phyloP scores from a whole-genome alignment of 2,329 filamentous ascomycete genomes.

The Ilyonectria robusta region DNA sequence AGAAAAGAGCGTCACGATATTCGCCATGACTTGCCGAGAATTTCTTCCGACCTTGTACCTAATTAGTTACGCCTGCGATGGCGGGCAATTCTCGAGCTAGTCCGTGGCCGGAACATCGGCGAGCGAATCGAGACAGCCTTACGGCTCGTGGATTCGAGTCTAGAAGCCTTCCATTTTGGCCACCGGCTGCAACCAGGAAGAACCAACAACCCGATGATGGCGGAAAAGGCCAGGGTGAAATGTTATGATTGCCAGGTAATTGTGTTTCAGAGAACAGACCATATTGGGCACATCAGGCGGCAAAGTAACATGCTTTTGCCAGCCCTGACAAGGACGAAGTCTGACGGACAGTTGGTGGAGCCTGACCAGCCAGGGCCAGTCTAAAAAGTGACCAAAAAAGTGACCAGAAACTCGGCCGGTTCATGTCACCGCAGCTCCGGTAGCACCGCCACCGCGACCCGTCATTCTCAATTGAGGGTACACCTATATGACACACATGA shows the following conservation, averaged over 20 bases:
- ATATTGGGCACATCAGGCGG: not conserved
- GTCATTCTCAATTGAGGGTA: constrained; percentile 20
- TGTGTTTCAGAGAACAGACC: not conserved
- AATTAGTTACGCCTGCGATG: constrained; percentile 1
- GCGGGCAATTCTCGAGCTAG: constrained; percentile 21
- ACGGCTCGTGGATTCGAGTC: constrained; percentile 25
- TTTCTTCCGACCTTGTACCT: not conserved
- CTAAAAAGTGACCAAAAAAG: constrained; percentile 36
- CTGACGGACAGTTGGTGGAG: constrained; percentile 17
- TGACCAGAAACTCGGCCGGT: constrained; percentile 37
- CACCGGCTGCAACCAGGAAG: constrained; percentile 19
- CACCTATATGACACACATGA: constrained; percentile 24
- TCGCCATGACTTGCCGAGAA: constrained; percentile 4
- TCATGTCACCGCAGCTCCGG: constrained; percentile 30
- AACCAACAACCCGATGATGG: constrained; percentile 1
- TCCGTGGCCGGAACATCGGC: constrained; percentile 32
- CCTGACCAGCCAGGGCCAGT: constrained; percentile 1
- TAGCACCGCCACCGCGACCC: constrained; percentile 28
- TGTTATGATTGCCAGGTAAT: not conserved
- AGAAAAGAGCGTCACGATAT: not conserved
- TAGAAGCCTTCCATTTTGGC: constrained; percentile 40
- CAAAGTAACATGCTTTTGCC: constrained; percentile 1
- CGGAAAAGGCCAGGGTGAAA: not conserved
- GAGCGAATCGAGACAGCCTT: constrained; percentile 25
- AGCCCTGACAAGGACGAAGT: constrained; percentile 1